Evolutionary conservation across 2,329 filamentous ascomycete genomes (phyloP), one percentile per base, ranked within the genome.

Genomic region (Apiospora marii): DNA sequence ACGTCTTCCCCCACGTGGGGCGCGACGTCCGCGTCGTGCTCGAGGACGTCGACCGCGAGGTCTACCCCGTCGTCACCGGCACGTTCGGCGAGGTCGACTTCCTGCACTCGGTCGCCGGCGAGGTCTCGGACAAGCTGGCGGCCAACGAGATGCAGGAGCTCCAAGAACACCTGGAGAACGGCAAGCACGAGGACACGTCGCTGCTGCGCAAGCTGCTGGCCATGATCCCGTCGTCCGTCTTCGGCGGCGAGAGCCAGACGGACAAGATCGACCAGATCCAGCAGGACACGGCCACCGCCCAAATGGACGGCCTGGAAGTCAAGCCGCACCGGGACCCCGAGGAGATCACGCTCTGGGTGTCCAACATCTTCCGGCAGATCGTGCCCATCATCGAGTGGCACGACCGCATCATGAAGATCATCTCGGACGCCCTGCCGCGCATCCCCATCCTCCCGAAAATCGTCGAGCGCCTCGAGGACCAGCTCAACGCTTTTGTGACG

Each of bases 1-100:
- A 93, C 73, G 84, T 98, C 73, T 98, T 98, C 82, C 94, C 95
- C 37, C 95, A 98, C 79, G 94, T 96, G 71, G 95, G 96, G 44
- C 88, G 91, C 73, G 84, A 89, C 77, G 94, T 94, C n/a, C 85
- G 86, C 79, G 30, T 64, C 34, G 58, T 64, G 0, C 87, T 98
- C 41, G 85, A 88, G 44, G 94, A 93, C 61, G 92, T 89, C 72
- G 87, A 87, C 30, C 80, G 86, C 48, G 79, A 87, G 5, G 93
- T 98, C 73, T 98, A 93, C 78, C 95, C 95, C 10, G 85, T 96
- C 74, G 89, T 97, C 67, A 98, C 95, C 1, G 95, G 95, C 74
- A 98, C 95, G 8, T 98, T 98, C 82, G 95, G 95, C 74, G 95
- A 95, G 75, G 95, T 98, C 22, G 95, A 98, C 79, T 98, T 98